Evolutionary conservation across 2,329 filamentous ascomycete genomes (phyloP).

Genomic region (Pestalotiopsis sp.): DNA sequence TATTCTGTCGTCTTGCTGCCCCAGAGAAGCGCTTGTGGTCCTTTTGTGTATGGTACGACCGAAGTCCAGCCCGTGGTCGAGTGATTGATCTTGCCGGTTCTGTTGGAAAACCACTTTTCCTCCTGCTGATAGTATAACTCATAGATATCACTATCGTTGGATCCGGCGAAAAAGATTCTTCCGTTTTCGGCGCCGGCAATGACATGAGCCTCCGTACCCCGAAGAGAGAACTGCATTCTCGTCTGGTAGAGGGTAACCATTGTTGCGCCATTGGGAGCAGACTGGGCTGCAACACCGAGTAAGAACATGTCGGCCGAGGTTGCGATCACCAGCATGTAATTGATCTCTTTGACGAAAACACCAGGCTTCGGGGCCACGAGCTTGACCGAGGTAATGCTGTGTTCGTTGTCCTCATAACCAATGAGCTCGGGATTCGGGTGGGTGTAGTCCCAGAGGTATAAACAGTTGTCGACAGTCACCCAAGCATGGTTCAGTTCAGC

Average conservation of each 20-base stretch:
- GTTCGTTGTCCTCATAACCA: constrained; percentile 85
- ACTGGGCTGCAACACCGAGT: constrained; percentile 76
- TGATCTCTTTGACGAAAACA: constrained; percentile 86
- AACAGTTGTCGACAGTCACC: constrained; percentile 91
- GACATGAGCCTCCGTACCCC: constrained; percentile 74
- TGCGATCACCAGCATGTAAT: constrained; percentile 85
- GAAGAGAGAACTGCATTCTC: constrained; percentile 77
- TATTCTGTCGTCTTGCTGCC: constrained; percentile 58
- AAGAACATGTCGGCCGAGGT: constrained; percentile 84
- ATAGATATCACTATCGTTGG: constrained; percentile 81
- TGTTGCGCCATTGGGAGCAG: constrained; percentile 70
- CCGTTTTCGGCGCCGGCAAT: constrained; percentile 84
- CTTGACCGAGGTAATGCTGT: constrained; percentile 89
- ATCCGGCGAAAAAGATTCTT: constrained; percentile 90
- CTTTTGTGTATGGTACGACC: constrained; percentile 52
- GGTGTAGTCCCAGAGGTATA: constrained; percentile 98
- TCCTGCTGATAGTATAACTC: constrained; percentile 97
- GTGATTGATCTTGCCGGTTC: constrained; percentile 88
- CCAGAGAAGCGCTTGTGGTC: constrained; percentile 53
- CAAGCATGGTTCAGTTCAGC: constrained; percentile 94
- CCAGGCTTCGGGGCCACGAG: constrained; percentile 82
- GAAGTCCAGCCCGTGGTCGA: constrained; percentile 73
- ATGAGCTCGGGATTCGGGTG: constrained; percentile 88
- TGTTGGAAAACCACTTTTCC: constrained; percentile 92
- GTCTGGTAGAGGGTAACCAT: constrained; percentile 84